Percentiles rank a stretch among this genome's conserved stretches.
phyloP scores from a whole-genome alignment of 805 yeast species.

The Ogataea corticis region DNA sequence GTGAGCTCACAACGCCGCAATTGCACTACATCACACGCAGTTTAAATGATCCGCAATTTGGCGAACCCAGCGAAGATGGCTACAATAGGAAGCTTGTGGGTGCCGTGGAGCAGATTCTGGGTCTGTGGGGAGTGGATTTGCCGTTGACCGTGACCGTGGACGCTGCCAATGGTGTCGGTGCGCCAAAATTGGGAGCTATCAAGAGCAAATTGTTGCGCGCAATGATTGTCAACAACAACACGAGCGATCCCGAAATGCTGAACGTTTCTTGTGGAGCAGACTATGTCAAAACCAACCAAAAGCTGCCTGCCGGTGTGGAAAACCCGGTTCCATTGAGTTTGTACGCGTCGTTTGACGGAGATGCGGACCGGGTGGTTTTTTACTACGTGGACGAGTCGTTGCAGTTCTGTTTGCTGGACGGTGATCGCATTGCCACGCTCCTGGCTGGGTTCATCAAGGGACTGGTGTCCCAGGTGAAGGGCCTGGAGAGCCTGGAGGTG shows the following conservation, averaged over 20 bases:
- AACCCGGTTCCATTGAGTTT: conserved; percentile 46
- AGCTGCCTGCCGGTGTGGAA: conserved; percentile 60
- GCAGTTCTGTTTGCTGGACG: conserved; percentile 70
- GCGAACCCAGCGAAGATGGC: conserved; percentile 62
- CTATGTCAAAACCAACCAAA: conserved; percentile 87
- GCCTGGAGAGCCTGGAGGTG: conserved; percentile 29
- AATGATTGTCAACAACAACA: conserved; percentile 53
- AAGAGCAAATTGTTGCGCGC: conserved; percentile 40
- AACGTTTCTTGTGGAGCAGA: conserved; percentile 93
- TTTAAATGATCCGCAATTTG: conserved; percentile 63
- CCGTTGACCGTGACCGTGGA: conserved; percentile 61
- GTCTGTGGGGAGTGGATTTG: conserved; percentile 25
- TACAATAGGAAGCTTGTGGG: conserved; percentile 64
- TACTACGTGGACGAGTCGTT: conserved; percentile 48
- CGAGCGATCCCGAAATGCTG: conserved; percentile 53
- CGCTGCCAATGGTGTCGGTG: conserved; percentile 98
- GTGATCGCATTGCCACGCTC: conserved; percentile 89
- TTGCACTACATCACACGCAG: conserved; percentile 82
- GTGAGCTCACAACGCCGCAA: conserved; percentile 89
- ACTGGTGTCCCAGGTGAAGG: conserved; percentile 47
- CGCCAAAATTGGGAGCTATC: conserved; percentile 61
- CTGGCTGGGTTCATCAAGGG: conserved; percentile 65
- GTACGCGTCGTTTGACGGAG: conserved; percentile 92
- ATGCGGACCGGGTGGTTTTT: conserved; percentile 92
- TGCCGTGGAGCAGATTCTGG: conserved; percentile 50